Percentiles rank a stretch among this genome's conserved stretches.
Conservation (phyloP, 2,329 filamentous ascomycete genomes). For the Xylaria sp. region DNA sequence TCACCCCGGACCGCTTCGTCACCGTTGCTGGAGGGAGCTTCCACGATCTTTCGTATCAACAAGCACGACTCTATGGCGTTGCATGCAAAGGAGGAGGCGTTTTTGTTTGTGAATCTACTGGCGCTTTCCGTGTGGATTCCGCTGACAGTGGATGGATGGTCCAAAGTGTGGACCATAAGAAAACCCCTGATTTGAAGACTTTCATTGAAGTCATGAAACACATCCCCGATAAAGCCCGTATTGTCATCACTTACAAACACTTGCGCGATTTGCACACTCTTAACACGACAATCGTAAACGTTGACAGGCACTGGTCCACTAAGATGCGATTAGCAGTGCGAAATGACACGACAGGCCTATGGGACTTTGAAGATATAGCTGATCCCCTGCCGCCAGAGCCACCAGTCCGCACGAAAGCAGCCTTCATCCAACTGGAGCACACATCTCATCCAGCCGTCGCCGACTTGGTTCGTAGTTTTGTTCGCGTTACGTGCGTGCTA, state of each 20-base stretch:
- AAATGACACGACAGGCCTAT: constrained; percentile 89
- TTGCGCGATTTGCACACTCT: constrained; percentile 93
- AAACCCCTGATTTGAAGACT: constrained; percentile 84
- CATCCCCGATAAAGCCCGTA: constrained; percentile 83
- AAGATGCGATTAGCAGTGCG: constrained; percentile 94
- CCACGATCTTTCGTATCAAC: constrained; percentile 96
- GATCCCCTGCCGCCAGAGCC: constrained; percentile 81
- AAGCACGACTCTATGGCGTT: constrained; percentile 94
- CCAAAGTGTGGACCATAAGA: constrained; percentile 90
- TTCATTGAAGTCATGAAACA: constrained; percentile 92
- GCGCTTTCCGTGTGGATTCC: constrained; percentile 94
- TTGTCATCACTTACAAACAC: constrained; percentile 96
- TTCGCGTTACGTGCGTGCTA: constrained; percentile 91
- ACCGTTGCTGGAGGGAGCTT: constrained; percentile 94
- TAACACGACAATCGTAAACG: constrained; percentile 89
- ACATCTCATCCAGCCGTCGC: constrained; percentile 90
- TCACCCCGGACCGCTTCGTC: constrained; percentile 95
- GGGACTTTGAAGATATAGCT: constrained; percentile 91
- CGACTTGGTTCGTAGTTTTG: constrained; percentile 93
- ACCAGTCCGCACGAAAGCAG: constrained; percentile 79
- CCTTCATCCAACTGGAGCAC: constrained; percentile 92
- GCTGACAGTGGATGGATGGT: constrained; percentile 94
- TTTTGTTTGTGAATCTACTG: constrained; percentile 92
- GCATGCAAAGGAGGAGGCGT: constrained; percentile 81
- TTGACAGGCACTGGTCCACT: constrained; percentile 94